These are phyloP conservation scores for Phaffia australis DNA, from an alignment of 768 basidiomycete species.

Conservation along the genomic window DNA sequence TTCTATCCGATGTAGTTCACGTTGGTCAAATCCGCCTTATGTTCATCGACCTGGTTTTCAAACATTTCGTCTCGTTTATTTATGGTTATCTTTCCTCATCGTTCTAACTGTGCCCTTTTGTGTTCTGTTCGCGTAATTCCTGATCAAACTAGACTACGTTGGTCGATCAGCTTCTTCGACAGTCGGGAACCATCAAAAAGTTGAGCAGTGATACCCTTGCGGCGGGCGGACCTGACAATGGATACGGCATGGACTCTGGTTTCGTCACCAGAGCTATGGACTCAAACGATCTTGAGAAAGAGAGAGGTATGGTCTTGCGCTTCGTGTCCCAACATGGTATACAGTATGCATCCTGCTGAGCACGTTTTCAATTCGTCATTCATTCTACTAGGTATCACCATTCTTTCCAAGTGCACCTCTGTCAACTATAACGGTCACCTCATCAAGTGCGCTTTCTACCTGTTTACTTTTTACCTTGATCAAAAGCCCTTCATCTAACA, in stretches of 20 bases:
- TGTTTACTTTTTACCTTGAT: not conserved
- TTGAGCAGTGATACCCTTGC: slow-evolving; percentile 8
- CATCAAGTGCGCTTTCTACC: slow-evolving; percentile 19
- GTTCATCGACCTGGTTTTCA: not conserved
- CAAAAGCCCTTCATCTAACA: not conserved
- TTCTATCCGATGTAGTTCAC: not conserved
- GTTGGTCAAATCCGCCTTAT: not conserved
- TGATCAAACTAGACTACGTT: not conserved
- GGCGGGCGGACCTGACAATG: not conserved
- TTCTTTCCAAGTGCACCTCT: slow-evolving; percentile 21
- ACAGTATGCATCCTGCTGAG: too few species aligned
- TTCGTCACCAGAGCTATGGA: slow-evolving; percentile 26
- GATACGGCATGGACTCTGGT: slow-evolving; percentile 17
- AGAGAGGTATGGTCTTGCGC: slow-evolving; percentile 15
- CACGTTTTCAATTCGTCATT: too few species aligned
- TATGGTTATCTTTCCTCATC: slow-evolving; percentile 13
- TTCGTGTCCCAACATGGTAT: too few species aligned
- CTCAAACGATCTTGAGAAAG: slow-evolving; percentile 25
- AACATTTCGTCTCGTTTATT: not conserved
- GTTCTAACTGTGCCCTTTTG: not conserved
- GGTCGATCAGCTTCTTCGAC: slow-evolving; percentile 25
- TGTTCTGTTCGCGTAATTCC: not conserved
- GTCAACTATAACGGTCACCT: slow-evolving; percentile 25
- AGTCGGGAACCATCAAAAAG: slow-evolving; percentile 24
- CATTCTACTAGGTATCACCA: slow-evolving; percentile 25